Conservation (phyloP, 2,329 filamentous ascomycete genomes). For the Phaeosphaeriaceae sp. region DNA sequence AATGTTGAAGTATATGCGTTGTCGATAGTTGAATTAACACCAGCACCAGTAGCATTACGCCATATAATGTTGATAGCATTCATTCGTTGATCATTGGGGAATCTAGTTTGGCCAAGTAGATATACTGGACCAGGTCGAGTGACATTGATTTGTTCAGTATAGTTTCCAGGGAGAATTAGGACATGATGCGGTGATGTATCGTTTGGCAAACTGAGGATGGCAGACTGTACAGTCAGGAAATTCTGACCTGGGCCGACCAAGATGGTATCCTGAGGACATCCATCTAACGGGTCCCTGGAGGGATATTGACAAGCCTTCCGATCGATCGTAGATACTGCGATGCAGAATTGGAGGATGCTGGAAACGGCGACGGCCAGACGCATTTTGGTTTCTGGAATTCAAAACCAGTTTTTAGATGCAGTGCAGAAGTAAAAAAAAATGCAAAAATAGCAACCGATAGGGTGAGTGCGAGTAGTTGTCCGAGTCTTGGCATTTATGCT, state of each 20-base stretch:
- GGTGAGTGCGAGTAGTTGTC: no score
- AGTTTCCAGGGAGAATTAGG: constrained; percentile 65
- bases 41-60: constrained; percentile 61
- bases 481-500: no score
- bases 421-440: background rate
- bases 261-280: constrained; percentile 46
- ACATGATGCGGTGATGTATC: constrained; percentile 60
- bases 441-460: no score
- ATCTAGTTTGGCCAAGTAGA: constrained; percentile 64
- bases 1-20: constrained; percentile 68
- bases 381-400: constrained; percentile 13
- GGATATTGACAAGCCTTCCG: constrained; percentile 47
- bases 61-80: constrained; percentile 65
- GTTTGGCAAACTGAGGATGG: constrained; percentile 55
- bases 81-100: constrained; percentile 54
- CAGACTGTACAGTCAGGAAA: constrained; percentile 54
- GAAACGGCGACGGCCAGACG: constrained; percentile 10
- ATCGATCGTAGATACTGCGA: constrained; percentile 21
- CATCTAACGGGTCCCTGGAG: constrained; percentile 45
- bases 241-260: constrained; percentile 33
- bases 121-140: constrained; percentile 67
- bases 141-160: constrained; percentile 70
- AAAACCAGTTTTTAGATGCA: background rate
- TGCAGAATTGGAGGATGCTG: constrained; percentile 20
- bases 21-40: constrained; percentile 54